Base-by-base conservation (phyloP, 2,329 filamentous ascomycete species). In the Blastomyces parvus region DNA sequence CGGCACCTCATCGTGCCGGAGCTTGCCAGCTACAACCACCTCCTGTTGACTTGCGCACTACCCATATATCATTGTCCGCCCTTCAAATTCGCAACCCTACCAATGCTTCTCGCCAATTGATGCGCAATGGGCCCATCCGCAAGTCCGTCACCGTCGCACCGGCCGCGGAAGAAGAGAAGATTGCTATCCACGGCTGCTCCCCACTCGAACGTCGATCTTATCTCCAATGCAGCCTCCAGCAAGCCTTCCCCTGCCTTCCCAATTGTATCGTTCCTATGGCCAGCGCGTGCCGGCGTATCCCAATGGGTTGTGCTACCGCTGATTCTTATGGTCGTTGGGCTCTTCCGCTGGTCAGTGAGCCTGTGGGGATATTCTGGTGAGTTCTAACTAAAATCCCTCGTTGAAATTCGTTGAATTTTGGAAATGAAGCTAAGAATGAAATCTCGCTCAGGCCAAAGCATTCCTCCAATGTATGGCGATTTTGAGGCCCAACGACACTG, bases 401-500 rank as follows among this genome's bases (percentile, higher is more conserved):
- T 7, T 9, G 42, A 3, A 53, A 36, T 42, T 56, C 1, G 25
- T 7, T 9, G 42, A 3, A 55, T 40, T 42, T 56, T 1, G 57
- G 3, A 57, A 40, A 65, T 56, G 57, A 52, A 42, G 25, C 57
- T 63, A 52, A 58, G 6, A 8, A 60, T 44, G 9, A 17, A 8
- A 17, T 61, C 62, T 70, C 40, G 67, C 55, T 2, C 66, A 91
- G 89, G 93, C 63, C 89, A 88, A 71, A 81, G 88, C 64, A 85
- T 84, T 65, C 92, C 92, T 44, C 94, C 94, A 6, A 91, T 97
- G 86, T 89, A 92, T 72, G 94, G 94, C 68, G 94, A 99, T 76
- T 99, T 96, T 77, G 94, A 99, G 79, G 94, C 95, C 3, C 94
- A 99, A 76, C 82, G 94, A 70, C 94, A 99, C 76, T 99, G 94